Evolutionary conservation across 176 grass and related monocot genomes (phyloP), one percentile per base, ranked within the genome.

Genomic region (Ampelocalamus luodianensis): DNA sequence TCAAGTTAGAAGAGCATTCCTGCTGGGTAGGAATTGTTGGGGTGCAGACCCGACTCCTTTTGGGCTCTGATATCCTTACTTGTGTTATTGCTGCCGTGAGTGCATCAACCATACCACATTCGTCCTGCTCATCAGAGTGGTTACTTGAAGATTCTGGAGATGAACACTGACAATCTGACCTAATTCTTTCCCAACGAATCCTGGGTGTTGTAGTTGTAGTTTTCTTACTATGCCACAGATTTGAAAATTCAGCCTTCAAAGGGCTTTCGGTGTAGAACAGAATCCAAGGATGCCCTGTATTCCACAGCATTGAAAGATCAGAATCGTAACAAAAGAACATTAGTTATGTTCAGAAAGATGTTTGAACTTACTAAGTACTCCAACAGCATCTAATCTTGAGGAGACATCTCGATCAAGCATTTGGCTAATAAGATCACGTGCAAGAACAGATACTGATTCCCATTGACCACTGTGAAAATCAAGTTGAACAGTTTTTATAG

Each of bases 271-370:
- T 94, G 86, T 94, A 86, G 83, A 86, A 91, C 40, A 87, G 1
- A 37, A 99, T 88, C 93, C 93, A 99, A 29, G 97, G 85, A 73
- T 99, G 97, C 75, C 88, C 97, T 99, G 92, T 12, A 45, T 45
- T 45, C 10, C 44, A 45, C 10, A 45, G 44, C 10, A 45, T 45
- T 12, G 44, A 45, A 45, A 82, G 85, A 89, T 61, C 65, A 88
- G 62, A 4, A 80, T 45, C 44, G 44, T 0, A 61, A 18, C 17
- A 83, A 69, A 51, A 29, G 20, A 16, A 60, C 44, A 12, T 12
- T 43, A 49, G 24, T 10, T 80, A 55, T 4, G 7, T 24, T 38
- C 12, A 45, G 44, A 11, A 45, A 74, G 4, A 53, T 49, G 12
- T 24, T 18, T 51, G 46, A 68, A 85, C 91, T 74, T 85, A 99